These are phyloP conservation scores for Neurospora sp. DNA, from an alignment of 495 filamentous ascomycete species.

Conservation along the genomic window DNA sequence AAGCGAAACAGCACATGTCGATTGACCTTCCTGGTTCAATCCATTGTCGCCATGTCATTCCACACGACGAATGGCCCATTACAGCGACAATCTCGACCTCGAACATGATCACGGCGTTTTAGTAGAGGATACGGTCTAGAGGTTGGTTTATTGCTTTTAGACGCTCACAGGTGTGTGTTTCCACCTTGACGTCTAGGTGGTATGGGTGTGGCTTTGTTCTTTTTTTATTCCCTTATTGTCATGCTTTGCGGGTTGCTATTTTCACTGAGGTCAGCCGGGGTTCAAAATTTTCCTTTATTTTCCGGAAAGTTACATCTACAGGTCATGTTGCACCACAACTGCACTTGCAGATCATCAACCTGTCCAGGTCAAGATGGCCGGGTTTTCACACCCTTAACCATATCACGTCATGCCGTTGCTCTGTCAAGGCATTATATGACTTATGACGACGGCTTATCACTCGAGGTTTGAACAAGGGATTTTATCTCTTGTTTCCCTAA, in stretches of 20 bases:
- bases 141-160: slow-evolving; percentile 15
- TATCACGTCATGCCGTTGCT: background rate
- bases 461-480: background rate
- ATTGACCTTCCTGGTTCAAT: background rate
- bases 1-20: background rate
- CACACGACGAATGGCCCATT: background rate
- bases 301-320: background rate
- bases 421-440: background rate
- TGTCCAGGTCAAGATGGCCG: background rate
- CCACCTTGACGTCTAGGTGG: background rate
- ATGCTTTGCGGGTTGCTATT: background rate
- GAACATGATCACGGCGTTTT: slow-evolving; percentile 14
- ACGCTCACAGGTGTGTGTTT: background rate
- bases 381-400: background rate
- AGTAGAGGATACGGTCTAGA: slow-evolving; percentile 18
- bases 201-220: background rate
- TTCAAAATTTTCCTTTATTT: background rate
- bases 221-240: background rate
- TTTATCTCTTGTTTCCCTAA: background rate
- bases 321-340: background rate
- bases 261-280: background rate
- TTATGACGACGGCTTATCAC: background rate
- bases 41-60: background rate
- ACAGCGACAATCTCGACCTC: slow-evolving; percentile 1
- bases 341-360: background rate